Base-by-base conservation (phyloP, 1,284 basidiomycete species). In the Sporisorium scitamineum region DNA sequence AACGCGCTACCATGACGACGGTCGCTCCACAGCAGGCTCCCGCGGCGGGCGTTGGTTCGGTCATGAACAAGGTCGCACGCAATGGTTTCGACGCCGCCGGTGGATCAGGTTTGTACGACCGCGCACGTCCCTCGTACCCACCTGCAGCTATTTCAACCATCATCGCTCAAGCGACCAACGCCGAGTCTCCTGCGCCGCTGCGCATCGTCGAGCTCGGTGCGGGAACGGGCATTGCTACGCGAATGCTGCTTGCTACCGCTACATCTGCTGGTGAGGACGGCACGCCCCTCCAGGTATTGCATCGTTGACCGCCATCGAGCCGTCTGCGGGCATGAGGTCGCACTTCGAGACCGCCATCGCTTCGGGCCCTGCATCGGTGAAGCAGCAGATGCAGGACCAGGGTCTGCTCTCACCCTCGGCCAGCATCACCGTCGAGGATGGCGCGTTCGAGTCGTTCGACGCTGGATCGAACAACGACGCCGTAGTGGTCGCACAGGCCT, bases 401-500 rank as follows among this genome's bases (percentile, higher is more conserved):
- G 75, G 73, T 10, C 52, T 61, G 3, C 71, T 82, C 39, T 53
- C 67, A 1, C 58, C 61, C 13, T 58, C 64, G 2, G 54, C 63
- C 10, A 54, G 62, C 26, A 74, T 83, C 48, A 34, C 54, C 2
- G 39, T 75, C 34, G 61, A 70, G n/a, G 79, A 82, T 16, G 81
- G 80, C 16, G 64, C 73, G 1, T 83, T 83, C 45, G 79, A 83
- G 50, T 50, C 57, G 10, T 79, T 79, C 58, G 61, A 76, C 3
- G 80, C 72, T 0, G 76, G 72, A 5, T 16, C 45, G 5, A 61
- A 27, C 5, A 78, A 71, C 22, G 81, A 83, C 32, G 61, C 74
- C n/a, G 80, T 82, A 10, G 68, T 83, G 1, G 76, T 81, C 6
- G 81, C 81, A 0, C 80, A 82, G 54, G 82, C 82, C 2, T 84